Evolutionary conservation across 257 asterid species (phyloP).

Genomic region (Penstemon davidsonii): DNA sequence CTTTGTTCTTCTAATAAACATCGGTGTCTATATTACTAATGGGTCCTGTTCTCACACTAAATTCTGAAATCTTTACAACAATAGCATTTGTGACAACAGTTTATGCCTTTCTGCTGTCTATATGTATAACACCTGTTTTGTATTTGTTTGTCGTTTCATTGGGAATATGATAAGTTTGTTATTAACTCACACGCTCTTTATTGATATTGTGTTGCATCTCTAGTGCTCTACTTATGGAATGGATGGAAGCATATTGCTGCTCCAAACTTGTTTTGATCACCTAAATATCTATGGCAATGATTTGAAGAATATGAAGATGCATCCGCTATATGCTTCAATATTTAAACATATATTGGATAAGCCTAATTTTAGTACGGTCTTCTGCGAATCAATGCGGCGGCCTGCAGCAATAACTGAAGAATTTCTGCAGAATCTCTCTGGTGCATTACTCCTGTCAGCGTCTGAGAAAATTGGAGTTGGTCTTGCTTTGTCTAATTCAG

Average conservation of each 20-base stretch:
- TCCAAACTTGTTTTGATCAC: slow-evolving; percentile 67
- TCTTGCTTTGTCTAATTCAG: slow-evolving; percentile 83
- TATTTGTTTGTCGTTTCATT: slow-evolving; percentile 12
- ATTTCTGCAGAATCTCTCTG: slow-evolving; percentile 65
- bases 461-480: slow-evolving; percentile 83
- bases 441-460: slow-evolving; percentile 53
- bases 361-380: slow-evolving; percentile 76
- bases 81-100: too few species aligned
- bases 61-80: too few species aligned
- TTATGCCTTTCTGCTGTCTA: background rate
- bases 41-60: too few species aligned
- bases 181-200: slow-evolving; percentile 10
- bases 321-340: slow-evolving; percentile 65
- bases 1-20: too few species aligned
- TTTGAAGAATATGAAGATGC: slow-evolving; percentile 56
- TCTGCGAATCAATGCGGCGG: slow-evolving; percentile 65
- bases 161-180: background rate
- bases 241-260: slow-evolving; percentile 78
- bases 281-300: slow-evolving; percentile 58
- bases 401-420: slow-evolving; percentile 58
- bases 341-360: slow-evolving; percentile 69
- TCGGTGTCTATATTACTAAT: background rate
- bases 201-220: slow-evolving; percentile 29
- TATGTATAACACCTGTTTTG: background rate
- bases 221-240: slow-evolving; percentile 66